Base-by-base conservation (phyloP, 371 early-diverging fungal genomes). In the Mucor mucedo region DNA sequence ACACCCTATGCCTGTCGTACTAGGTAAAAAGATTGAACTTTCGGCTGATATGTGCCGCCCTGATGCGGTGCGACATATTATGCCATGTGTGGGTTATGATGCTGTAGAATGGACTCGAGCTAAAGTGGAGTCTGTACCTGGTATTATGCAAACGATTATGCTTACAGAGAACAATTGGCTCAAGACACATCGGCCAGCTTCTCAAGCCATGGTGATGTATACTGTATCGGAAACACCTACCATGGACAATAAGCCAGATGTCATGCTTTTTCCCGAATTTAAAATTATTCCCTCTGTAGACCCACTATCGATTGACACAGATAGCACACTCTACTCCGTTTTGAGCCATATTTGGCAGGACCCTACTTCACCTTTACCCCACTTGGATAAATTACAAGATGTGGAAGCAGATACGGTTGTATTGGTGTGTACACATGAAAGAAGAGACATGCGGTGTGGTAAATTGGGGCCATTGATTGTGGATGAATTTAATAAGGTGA, bases 391-490 rank as follows among this genome's bases (percentile, higher is more conserved):
- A 16, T 52, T 63, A 30, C 16, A 64, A 28, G 60, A 65, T n/a
- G 50, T 79, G 14, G 21, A 68, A 6, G 63, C 71, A 13, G 71
- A 79, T 50, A 66, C 83, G 0, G 68, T 82, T 1, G 61, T 82
- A 2, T 62, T 82, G 7, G 78, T 82, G 0, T 82, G 83, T 52
- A 82, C 75, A 7, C 83, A 82, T 60, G 71, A 65, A 1, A 65
- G 70, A 53, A 72, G 80, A 27, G 80, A 82, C 55, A 68, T 75
- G 55, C 65, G 83, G 13, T 82, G 83, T 56, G 83, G 83, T 16
- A 58, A 64, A 11, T 40, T 82, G 11, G 83, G 83, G 1, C 79
- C 79, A 7, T 29, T 76, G 9, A 63, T 82, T 40, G 65, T 79
- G 0, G 69, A 77, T 3, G 83, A 77, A 52, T 78, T 82, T 42